phyloP scores from a whole-genome alignment of 2,329 filamentous ascomycete genomes.

The Nannizzia gypsea region DNA sequence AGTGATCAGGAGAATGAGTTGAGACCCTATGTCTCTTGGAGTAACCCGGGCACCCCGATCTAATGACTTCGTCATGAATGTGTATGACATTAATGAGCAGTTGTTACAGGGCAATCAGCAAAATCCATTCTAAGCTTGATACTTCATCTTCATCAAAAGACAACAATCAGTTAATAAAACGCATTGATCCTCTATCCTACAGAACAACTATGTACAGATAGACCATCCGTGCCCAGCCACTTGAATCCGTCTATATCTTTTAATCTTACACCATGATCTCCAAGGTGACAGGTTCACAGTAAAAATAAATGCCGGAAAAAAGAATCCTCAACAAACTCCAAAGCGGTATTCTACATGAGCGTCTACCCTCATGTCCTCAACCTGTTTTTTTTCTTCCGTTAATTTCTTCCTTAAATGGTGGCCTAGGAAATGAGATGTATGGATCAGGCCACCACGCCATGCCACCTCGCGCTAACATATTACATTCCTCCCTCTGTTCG shows the following conservation, averaged over 20 bases:
- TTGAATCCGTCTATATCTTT: background rate
- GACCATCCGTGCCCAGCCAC: background rate
- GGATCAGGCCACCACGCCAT: background rate
- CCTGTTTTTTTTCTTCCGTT: background rate
- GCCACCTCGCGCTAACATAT: background rate
- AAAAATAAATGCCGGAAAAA: background rate
- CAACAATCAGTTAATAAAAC: background rate
- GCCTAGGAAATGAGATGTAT: background rate
- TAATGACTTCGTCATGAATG: background rate
- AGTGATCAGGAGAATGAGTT: slow-evolving; percentile 3
- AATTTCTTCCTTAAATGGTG: background rate
- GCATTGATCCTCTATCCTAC: background rate
- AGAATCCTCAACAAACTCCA: background rate
- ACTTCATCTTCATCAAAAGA: background rate
- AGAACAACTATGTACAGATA: slow-evolving; percentile 2
- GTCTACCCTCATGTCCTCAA: background rate
- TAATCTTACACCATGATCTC: background rate
- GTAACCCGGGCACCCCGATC: background rate
- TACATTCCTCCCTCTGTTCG: background rate
- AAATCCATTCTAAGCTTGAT: no score
- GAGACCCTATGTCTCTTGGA: background rate
- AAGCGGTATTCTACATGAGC: background rate
- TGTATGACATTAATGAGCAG: background rate
- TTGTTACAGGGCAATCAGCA: background rate
- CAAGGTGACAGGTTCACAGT: background rate